Conservation (phyloP, 2,329 filamentous ascomycete species). For the Fusarium graminum region DNA sequence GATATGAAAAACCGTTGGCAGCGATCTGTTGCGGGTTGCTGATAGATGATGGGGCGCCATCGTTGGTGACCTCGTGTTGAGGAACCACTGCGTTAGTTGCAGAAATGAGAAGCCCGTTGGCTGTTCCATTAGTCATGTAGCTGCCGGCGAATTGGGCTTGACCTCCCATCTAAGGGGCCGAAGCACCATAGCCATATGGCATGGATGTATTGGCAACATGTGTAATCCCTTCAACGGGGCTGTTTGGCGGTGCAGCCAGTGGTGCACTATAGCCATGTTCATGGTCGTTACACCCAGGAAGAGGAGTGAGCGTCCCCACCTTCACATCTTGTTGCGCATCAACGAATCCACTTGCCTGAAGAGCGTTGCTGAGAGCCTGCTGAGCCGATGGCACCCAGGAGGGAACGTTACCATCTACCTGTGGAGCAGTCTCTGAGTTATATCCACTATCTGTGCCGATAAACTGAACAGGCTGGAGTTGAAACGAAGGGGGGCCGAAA, state of each 20-base stretch:
- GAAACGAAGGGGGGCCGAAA: conserved; percentile 9
- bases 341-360: conserved; percentile 37
- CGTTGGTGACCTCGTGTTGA: not conserved
- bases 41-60: not conserved
- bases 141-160: conserved; percentile 24
- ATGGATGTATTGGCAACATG: not conserved
- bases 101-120: not conserved
- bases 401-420: conserved; percentile 16
- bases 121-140: conserved; percentile 1
- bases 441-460: conserved; percentile 2
- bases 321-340: not conserved
- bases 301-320: not conserved
- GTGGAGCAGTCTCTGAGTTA: conserved; percentile 2
- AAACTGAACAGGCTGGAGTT: conserved; percentile 5
- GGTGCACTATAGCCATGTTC: conserved; percentile 12
- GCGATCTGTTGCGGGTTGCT: conserved; percentile 6
- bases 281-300: not conserved
- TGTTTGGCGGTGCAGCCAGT: conserved; percentile 39
- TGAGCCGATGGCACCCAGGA: conserved; percentile 48
- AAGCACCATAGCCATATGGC: conserved; percentile 8
- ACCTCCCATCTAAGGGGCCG: conserved; percentile 46
- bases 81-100: not conserved
- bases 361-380: conserved; percentile 41
- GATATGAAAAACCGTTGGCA: conserved; percentile 5
- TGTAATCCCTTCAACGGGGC: conserved; percentile 8